Conservation (phyloP, 371 early-diverging fungal species). For the Furculomyces boomerangus region DNA sequence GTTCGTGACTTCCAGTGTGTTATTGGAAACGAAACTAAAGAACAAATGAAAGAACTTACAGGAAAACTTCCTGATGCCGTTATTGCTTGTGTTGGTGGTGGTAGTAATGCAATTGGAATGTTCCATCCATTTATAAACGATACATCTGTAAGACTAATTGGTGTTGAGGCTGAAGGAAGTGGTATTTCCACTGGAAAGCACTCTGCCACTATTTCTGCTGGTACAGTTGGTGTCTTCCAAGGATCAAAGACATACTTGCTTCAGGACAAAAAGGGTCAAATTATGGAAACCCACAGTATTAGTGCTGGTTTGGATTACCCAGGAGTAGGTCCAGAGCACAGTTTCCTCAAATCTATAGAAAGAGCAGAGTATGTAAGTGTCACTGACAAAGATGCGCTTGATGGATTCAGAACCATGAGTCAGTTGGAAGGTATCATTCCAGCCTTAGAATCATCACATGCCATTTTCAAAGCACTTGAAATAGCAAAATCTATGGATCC, state of each 20-base stretch:
- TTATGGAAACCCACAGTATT: constrained; percentile 85
- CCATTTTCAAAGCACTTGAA: constrained; percentile 64
- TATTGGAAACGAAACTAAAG: constrained; percentile 70
- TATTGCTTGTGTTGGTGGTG: constrained; percentile 93
- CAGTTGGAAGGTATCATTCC: constrained; percentile 88
- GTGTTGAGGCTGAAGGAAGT: constrained; percentile 88
- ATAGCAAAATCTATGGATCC: constrained; percentile 55
- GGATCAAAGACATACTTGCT: constrained; percentile 86
- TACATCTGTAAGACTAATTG: constrained; percentile 58
- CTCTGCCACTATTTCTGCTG: constrained; percentile 74
- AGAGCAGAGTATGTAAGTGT: constrained; percentile 74
- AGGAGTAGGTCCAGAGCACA: constrained; percentile 93
- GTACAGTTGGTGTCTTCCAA: constrained; percentile 87
- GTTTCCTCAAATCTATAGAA: constrained; percentile 70
- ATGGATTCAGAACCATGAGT: constrained; percentile 70
- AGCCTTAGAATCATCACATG: constrained; percentile 88
- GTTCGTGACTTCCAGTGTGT: constrained; percentile 94
- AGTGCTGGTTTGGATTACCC: constrained; percentile 94
- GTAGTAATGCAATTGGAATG: constrained; percentile 91
- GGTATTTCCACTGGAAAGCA: constrained; percentile 66
- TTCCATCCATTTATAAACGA: constrained; percentile 88
- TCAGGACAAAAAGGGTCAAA: constrained; percentile 86
- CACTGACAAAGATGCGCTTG: constrained; percentile 69
- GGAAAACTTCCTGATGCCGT: constrained; percentile 80
- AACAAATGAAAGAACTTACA: constrained; percentile 59